Percentiles rank a stretch among this genome's conserved stretches.
These are phyloP conservation scores for Colletotrichum sp. DNA, from an alignment of 2,329 filamentous ascomycete species.

Conservation along the genomic window DNA sequence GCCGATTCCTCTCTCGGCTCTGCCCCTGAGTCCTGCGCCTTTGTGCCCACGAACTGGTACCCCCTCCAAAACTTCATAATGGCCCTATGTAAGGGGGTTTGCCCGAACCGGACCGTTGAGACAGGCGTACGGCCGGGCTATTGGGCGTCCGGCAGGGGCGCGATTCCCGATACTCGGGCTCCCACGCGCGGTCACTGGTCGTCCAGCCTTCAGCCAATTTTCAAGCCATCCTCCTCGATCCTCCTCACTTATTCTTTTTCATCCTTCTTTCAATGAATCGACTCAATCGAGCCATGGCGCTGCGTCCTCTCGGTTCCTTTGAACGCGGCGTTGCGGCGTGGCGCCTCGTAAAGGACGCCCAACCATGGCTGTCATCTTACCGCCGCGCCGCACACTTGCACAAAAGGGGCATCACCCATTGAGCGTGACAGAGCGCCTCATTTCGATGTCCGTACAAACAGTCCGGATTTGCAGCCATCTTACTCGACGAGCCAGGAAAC, in stretches of 20 bases:
- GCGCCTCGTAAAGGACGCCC: background rate
- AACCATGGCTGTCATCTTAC: background rate
- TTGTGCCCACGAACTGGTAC: background rate
- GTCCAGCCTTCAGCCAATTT: background rate
- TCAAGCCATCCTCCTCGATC: background rate
- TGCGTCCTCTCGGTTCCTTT: background rate
- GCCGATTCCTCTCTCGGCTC: background rate
- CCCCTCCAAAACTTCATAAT: background rate
- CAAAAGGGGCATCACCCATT: background rate
- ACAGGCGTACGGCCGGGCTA: background rate
- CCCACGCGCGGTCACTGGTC: background rate
- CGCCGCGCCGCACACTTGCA: background rate
- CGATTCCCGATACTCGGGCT: background rate
- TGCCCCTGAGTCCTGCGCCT: background rate
- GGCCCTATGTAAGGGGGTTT: background rate
- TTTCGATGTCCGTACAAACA: background rate
- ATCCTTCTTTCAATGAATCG: background rate
- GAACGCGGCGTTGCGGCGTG: background rate
- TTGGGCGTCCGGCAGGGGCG: background rate
- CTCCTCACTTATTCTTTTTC: background rate
- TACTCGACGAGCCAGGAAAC: background rate
- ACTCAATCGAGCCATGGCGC: background rate
- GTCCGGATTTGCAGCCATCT: background rate
- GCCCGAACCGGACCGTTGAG: background rate
- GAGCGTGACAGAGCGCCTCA: background rate